Evolutionary conservation across 192 early-diverging fungal genomes (phyloP).

Genomic region (Tieghemiomyces parasiticus): DNA sequence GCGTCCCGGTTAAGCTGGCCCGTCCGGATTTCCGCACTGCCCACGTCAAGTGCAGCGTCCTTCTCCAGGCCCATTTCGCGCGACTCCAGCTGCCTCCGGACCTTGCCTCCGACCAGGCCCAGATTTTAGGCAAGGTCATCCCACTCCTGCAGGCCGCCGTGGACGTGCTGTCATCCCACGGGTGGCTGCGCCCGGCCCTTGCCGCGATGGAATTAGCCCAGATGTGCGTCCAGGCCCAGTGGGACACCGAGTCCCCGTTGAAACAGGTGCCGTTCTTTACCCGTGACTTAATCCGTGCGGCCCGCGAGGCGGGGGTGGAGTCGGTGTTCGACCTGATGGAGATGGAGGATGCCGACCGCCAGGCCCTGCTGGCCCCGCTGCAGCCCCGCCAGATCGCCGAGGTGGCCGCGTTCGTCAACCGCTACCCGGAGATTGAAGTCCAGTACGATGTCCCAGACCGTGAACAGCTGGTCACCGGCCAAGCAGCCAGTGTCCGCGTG

Average conservation of each 20-base stretch:
- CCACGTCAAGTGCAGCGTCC: constrained; percentile 80
- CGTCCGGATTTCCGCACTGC: constrained; percentile 71
- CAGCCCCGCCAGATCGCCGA: constrained; percentile 48
- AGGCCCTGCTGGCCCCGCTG: constrained; percentile 41
- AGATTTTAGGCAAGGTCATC: constrained; percentile 44
- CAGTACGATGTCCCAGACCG: constrained; percentile 47
- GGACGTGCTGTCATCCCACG: constrained; percentile 84
- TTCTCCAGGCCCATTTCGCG: constrained; percentile 92
- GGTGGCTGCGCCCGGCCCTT: constrained; percentile 80
- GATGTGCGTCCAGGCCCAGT: constrained; percentile 93
- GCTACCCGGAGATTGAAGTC: constrained; percentile 88
- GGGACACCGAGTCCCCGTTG: constrained; percentile 84
- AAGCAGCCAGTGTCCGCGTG: constrained; percentile 48
- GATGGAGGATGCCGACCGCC: constrained; percentile 75
- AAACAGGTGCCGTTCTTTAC: constrained; percentile 86
- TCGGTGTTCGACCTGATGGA: constrained; percentile 90
- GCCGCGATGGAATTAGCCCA: constrained; percentile 94
- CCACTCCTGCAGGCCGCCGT: constrained; percentile 86
- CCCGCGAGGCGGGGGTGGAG: constrained; percentile 54
- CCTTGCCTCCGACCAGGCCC: constrained; percentile 80
- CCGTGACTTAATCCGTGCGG: constrained; percentile 47
- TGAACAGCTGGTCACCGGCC: constrained; percentile 44
- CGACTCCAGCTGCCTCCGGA: constrained; percentile 80
- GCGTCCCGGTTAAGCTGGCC: constrained; percentile 57
- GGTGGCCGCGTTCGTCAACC: constrained; percentile 76